These are phyloP conservation scores for Pythium aquatile DNA, from an alignment of 352 stramenopile species.

Conservation along the genomic window DNA sequence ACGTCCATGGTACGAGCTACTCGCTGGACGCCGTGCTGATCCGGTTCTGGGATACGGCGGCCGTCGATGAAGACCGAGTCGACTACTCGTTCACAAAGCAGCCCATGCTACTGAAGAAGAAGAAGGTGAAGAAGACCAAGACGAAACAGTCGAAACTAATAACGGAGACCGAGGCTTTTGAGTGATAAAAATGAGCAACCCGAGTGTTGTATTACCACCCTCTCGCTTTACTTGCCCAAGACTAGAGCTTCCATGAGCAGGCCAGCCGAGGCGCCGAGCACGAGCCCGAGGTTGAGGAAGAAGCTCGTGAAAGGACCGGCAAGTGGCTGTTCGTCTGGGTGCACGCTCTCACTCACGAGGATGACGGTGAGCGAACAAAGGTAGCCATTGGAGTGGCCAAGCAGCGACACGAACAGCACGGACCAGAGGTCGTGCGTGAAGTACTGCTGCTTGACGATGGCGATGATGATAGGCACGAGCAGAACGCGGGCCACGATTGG, in stretches of 20 bases:
- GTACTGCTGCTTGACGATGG: conserved; percentile 65
- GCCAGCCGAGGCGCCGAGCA: conserved; percentile 67
- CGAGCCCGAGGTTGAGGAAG: conserved; percentile 81
- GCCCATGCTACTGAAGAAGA: conserved; percentile 27
- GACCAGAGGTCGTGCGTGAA: conserved; percentile 76
- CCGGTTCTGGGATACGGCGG: conserved; percentile 54
- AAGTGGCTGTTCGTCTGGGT: conserved; percentile 64
- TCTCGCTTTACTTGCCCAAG: conserved; percentile 31
- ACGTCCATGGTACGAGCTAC: conserved; percentile 36
- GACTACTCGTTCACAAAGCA: conserved; percentile 45
- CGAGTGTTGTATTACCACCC: not conserved
- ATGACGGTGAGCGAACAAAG: conserved; percentile 78
- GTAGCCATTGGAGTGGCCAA: conserved; percentile 83
- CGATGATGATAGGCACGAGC: conserved; percentile 68
- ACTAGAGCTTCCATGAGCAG: conserved; percentile 65
- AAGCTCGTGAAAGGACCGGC: conserved; percentile 83
- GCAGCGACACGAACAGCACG: conserved; percentile 57
- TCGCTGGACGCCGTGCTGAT: conserved; percentile 42
- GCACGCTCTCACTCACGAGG: conserved; percentile 79
- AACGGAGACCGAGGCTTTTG: not conserved
- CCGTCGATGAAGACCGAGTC: conserved; percentile 18
- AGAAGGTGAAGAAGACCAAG: conserved; percentile 28
- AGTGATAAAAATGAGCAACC: not conserved
- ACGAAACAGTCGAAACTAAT: conserved; percentile 7
- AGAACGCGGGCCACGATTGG: conserved; percentile 52